Conservation (phyloP, 768 basidiomycete genomes). For the Tricholoma hemisulphureum region DNA sequence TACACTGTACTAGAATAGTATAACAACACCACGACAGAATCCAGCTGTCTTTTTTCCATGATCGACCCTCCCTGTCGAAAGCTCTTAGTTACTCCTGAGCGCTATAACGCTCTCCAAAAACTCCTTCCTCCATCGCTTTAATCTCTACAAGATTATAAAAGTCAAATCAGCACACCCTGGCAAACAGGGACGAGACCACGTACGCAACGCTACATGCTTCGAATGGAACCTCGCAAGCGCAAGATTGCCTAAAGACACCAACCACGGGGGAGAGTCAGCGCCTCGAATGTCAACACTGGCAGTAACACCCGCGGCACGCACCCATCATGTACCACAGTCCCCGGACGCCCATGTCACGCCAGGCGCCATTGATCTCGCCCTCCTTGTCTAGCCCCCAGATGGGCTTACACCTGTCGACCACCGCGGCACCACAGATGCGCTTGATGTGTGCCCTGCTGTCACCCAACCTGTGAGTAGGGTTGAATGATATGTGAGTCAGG, state of each 20-base stretch:
- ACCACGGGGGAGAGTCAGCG: background rate
- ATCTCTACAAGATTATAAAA: conserved; percentile 7
- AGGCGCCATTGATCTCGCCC: conserved; percentile 52
- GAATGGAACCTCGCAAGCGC: conserved; percentile 59
- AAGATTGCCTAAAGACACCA: conserved; percentile 45
- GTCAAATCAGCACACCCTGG: background rate
- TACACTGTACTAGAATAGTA: no score
- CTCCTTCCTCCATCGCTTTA: conserved; percentile 18
- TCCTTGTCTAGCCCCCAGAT: conserved; percentile 65
- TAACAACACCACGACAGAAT: no score
- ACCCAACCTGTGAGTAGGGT: conserved; percentile 36
- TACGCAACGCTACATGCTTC: conserved; percentile 61
- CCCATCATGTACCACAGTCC: conserved; percentile 63
- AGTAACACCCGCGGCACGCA: conserved; percentile 12
- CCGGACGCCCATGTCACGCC: conserved; percentile 47
- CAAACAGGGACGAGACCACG: conserved; percentile 23
- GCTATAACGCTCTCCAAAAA: conserved; percentile 17
- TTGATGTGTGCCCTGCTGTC: conserved; percentile 38
- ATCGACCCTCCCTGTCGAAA: no score
- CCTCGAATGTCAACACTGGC: background rate
- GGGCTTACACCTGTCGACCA: conserved; percentile 42
- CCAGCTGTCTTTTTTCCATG: no score
- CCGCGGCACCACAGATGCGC: conserved; percentile 43
- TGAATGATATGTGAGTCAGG: background rate
- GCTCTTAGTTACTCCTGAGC: no score